These are phyloP conservation scores for Houttuynia cordata DNA, from an alignment of 164 flowering plant genomes.

Conservation along the genomic window DNA sequence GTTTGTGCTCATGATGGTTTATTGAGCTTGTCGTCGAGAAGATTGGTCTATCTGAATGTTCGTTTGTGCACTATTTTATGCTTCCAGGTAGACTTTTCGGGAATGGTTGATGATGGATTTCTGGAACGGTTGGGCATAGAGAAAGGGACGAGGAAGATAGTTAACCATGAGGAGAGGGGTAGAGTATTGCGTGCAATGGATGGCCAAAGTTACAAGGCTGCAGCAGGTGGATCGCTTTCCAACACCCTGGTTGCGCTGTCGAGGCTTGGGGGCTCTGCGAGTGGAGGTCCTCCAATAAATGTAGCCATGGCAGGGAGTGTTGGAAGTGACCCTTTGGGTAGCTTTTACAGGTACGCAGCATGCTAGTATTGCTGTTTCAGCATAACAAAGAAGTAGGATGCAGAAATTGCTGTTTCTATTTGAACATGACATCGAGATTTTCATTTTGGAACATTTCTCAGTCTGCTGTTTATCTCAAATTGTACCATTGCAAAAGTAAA, in stretches of 20 bases:
- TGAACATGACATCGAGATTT: no score
- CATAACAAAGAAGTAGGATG: no score
- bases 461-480: no score
- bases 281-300: conserved; percentile 50
- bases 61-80: not conserved
- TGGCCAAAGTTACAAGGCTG: conserved; percentile 96
- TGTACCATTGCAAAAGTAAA: no score
- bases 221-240: conserved; percentile 97
- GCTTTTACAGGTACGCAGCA: conserved; percentile 60
- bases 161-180: conserved; percentile 92
- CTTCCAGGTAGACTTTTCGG: conserved; percentile 92
- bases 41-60: not conserved
- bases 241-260: conserved; percentile 85
- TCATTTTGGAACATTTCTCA: no score
- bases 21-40: no score
- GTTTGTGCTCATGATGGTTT: not conserved
- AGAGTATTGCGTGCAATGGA: conserved; percentile 88
- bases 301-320: conserved; percentile 90
- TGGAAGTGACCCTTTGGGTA: conserved; percentile 90
- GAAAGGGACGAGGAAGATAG: conserved; percentile 82
- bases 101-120: conserved; percentile 69
- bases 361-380: not conserved
- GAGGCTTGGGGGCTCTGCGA: conserved; percentile 55
- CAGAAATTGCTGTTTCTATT: no score
- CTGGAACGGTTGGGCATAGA: conserved; percentile 60